Evolutionary conservation across 805 yeast genomes (phyloP).

Genomic region (Candida koratica): DNA sequence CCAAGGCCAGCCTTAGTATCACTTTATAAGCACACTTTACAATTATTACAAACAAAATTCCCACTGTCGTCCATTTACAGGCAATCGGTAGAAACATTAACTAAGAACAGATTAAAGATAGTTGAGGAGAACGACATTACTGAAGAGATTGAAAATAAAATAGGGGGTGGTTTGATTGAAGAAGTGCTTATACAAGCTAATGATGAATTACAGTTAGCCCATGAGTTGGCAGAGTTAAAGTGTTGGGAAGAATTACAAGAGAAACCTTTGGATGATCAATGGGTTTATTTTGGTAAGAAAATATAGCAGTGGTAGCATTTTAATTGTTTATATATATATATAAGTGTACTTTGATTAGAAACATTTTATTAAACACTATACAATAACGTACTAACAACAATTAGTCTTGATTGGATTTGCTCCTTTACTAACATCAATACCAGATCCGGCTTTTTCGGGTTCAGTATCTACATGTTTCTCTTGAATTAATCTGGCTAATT

Average conservation of each 20-base stretch:
- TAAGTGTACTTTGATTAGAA: neutral
- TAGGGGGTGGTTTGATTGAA: conserved; percentile 82
- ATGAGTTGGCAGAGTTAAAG: conserved; percentile 64
- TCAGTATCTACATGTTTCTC: conserved; percentile 60
- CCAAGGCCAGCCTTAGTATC: conserved; percentile 76
- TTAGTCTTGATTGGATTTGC: conserved; percentile 25
- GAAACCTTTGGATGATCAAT: conserved; percentile 74
- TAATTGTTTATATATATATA: neutral
- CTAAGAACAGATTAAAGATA: conserved; percentile 61
- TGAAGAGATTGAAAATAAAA: conserved; percentile 64
- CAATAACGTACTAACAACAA: conserved; percentile 31
- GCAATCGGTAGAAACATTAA: conserved; percentile 68
- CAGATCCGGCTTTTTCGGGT: conserved; percentile 20
- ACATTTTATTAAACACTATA: conserved; percentile 8
- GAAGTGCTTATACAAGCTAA: conserved; percentile 79
- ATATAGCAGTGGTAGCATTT: conserved; percentile 24
- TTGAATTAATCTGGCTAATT: conserved; percentile 80
- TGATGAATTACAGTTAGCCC: conserved; percentile 68
- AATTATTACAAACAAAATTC: conserved; percentile 52
- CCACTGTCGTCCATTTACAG: conserved; percentile 74
- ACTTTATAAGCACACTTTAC: conserved; percentile 66
- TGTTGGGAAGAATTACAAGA: conserved; percentile 79
- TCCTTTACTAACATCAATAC: conserved; percentile 38
- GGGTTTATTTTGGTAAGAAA: conserved; percentile 76
- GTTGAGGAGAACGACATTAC: conserved; percentile 61